These are phyloP conservation scores for Mimosa pudica DNA, from an alignment of 306 rosid genomes.

Conservation along the genomic window DNA sequence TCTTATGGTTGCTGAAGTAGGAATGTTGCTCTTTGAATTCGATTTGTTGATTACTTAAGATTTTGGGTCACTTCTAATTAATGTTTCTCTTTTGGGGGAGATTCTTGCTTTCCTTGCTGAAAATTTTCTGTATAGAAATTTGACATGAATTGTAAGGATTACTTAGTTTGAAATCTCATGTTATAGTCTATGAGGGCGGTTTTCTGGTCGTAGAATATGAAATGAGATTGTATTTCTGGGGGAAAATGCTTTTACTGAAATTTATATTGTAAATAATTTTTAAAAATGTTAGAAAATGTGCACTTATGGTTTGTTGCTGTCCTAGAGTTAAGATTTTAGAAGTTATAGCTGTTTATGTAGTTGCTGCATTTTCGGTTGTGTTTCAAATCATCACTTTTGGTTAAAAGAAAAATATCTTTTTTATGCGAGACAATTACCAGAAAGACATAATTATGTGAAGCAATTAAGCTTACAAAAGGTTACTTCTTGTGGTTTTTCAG, in stretches of 20 bases:
- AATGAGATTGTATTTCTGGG: neutral
- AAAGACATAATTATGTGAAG: neutral
- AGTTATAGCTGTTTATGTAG: neutral
- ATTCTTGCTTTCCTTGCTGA: neutral
- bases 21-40: neutral
- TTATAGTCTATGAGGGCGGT: neutral
- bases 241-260: neutral
- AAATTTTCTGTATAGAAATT: neutral
- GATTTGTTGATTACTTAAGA: neutral
- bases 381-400: neutral
- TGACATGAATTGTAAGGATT: too few relatives aligned
- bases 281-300: neutral
- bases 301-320: neutral
- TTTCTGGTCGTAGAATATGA: neutral
- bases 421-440: neutral
- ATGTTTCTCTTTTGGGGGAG: neutral
- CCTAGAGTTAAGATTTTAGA: neutral
- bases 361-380: neutral
- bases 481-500: conserved; percentile 42
- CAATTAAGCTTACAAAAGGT: neutral
- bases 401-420: neutral
- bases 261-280: neutral
- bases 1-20: neutral
- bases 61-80: neutral
- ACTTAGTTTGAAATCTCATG: neutral